phyloP scores from a whole-genome alignment of 23 red algal genomes.

The Gracilariopsis chorda region DNA sequence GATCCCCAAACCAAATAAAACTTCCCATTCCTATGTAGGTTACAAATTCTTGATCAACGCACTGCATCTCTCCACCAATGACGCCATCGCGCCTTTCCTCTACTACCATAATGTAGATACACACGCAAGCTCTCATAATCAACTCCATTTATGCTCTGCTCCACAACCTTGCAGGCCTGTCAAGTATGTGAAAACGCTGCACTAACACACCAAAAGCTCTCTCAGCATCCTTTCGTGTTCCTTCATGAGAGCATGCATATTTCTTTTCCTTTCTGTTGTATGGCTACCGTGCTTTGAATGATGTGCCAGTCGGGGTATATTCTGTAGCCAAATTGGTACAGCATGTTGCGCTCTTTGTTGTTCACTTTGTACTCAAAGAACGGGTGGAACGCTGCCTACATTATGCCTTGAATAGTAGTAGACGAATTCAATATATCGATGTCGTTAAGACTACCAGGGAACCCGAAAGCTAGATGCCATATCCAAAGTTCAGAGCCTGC shows the following conservation, averaged over 20 bases:
- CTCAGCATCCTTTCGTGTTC: neutral
- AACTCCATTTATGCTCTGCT: neutral
- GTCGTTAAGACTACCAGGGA: neutral
- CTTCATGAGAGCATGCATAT: neutral
- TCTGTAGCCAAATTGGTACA: neutral
- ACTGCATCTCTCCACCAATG: neutral
- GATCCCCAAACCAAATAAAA: no score
- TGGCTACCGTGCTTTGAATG: no score
- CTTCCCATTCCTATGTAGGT: no score
- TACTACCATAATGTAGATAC: neutral
- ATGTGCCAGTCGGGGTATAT: neutral
- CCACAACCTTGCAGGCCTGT: neutral
- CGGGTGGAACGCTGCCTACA: neutral
- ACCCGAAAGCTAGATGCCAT: neutral
- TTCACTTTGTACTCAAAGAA: neutral
- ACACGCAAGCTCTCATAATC: neutral
- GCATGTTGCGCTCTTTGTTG: neutral
- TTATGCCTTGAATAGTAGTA: neutral
- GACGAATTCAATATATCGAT: neutral
- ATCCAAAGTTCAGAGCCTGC: neutral
- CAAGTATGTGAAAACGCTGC: neutral
- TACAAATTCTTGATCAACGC: no score
- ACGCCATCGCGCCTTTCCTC: neutral
- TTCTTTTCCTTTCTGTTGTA: neutral
- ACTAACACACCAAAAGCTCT: slow-evolving; percentile 8